Evolutionary conservation across 140 eudicot species (phyloP), one percentile per base, ranked within the genome.

Genomic region (Ambrosia hybrid): DNA sequence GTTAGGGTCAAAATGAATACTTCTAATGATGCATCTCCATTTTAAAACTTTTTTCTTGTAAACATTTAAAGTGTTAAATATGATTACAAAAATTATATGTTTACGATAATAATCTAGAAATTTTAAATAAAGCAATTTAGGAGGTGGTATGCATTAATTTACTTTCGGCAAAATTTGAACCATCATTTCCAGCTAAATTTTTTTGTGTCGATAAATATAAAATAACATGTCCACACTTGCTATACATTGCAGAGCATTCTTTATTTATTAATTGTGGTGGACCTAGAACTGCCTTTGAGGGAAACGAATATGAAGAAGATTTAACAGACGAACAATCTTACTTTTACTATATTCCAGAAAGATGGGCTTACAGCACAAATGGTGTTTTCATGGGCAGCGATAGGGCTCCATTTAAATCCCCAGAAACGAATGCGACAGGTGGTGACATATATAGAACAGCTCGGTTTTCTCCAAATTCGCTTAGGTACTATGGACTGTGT

Each of bases 181-280:
- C n/a, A n/a, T n/a, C n/a, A n/a, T n/a, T n/a, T n/a, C n/a, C n/a
- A n/a, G n/a, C n/a, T n/a, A n/a, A n/a, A 38, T n/a, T 1, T 36
- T 36, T 36, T 36, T 36, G 39, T 2, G 39, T 36, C 39, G 39
- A 36, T 36, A 36, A 36, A 36, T 36, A 2, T 36, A 2, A 36
- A 36, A 36, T 36, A 38, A 38, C 5, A 3, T 38, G 5, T 38
- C 5, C 43, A 38, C 43, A 38, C 41, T 5, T 17, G 37, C 38
- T 37, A 12, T 12, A 64, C 48, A 58, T 53, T 78, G 70, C 92
- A 92, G 98, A 71, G 64, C 51, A 83, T 76, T 75, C 95, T 39
- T 65, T 92, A 26, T 87, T 78, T 71, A 87, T 92, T 45, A 92
- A 92, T 56, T 89, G 96, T 65, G 98, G 96, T 73, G 98, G 98